phyloP scores from a whole-genome alignment of 148 eudicot species.

The Silene conica region DNA sequence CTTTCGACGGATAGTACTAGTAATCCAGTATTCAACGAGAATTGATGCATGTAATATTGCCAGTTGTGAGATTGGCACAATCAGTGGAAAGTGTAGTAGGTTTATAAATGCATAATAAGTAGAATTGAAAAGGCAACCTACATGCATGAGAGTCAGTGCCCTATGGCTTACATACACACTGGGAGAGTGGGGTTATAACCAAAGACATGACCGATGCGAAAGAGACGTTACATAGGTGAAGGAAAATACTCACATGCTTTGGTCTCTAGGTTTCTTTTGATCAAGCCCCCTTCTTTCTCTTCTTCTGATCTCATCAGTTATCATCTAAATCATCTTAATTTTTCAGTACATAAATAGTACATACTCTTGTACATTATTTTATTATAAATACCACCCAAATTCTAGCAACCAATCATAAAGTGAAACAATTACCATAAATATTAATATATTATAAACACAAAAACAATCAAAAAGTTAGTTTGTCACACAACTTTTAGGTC shows the following conservation, averaged over 20 bases:
- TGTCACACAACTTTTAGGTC: neutral
- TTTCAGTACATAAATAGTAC: neutral
- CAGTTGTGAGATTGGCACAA: neutral
- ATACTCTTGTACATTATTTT: neutral
- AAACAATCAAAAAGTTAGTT: neutral
- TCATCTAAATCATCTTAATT: neutral
- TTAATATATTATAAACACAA: constrained; percentile 11
- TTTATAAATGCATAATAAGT: too few relatives aligned
- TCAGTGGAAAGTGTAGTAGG: neutral
- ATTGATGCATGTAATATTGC: too few relatives aligned
- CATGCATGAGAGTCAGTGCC: neutral
- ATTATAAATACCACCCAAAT: constrained; percentile 21
- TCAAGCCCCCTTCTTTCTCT: neutral
- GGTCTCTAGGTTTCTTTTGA: constrained; percentile 17
- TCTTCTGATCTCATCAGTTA: constrained; percentile 7
- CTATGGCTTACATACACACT: too few relatives aligned
- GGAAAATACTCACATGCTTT: constrained; percentile 21
- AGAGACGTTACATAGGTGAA: constrained; percentile 18
- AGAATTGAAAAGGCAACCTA: neutral
- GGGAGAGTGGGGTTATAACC: neutral
- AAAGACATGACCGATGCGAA: constrained; percentile 14
- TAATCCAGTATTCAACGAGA: too few relatives aligned
- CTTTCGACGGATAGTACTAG: too few relatives aligned
- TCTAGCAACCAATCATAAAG: neutral
- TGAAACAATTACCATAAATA: constrained; percentile 1